Percentiles rank a stretch among this genome's conserved stretches.
These are phyloP conservation scores for Annulohypoxylon stygium DNA, from an alignment of 495 filamentous ascomycete genomes.

Conservation along the genomic window DNA sequence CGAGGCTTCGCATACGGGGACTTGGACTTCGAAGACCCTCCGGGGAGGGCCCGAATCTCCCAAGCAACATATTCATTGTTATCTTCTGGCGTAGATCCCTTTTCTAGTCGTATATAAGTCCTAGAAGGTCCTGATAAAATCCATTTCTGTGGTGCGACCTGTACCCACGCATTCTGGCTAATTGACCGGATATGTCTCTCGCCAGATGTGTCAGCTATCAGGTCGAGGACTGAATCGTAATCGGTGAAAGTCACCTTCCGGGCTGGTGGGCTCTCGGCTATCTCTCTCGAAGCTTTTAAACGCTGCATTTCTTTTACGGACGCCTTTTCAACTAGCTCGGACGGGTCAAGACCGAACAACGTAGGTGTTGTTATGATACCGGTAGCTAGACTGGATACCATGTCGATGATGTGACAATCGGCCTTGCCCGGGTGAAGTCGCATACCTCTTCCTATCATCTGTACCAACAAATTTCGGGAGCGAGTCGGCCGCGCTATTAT, in stretches of 20 bases:
- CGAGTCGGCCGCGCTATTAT: constrained; percentile 89
- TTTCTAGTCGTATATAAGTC: constrained; percentile 74
- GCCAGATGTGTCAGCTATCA: constrained; percentile 83
- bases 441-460: constrained; percentile 98
- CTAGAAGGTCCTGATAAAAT: constrained; percentile 70
- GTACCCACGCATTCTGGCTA: constrained; percentile 84
- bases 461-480: constrained; percentile 89
- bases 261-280: neutral
- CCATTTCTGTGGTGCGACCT: constrained; percentile 72
- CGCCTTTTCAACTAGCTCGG: constrained; percentile 76
- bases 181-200: constrained; percentile 83
- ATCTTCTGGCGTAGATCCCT: constrained; percentile 39
- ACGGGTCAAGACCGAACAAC: constrained; percentile 91
- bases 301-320: constrained; percentile 69
- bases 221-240: constrained; percentile 88
- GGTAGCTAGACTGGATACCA: constrained; percentile 84
- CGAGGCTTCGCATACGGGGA: constrained; percentile 75
- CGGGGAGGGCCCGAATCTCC: constrained; percentile 57
- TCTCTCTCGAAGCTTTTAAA: constrained; percentile 48
- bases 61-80: constrained; percentile 51
- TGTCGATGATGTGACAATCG: constrained; percentile 95
- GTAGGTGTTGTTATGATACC: constrained; percentile 93
- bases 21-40: constrained; percentile 59
- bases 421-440: constrained; percentile 82
- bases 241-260: constrained; percentile 78